phyloP scores from a whole-genome alignment of 163 green algal genomes.

The Scenedesmus sp. region DNA sequence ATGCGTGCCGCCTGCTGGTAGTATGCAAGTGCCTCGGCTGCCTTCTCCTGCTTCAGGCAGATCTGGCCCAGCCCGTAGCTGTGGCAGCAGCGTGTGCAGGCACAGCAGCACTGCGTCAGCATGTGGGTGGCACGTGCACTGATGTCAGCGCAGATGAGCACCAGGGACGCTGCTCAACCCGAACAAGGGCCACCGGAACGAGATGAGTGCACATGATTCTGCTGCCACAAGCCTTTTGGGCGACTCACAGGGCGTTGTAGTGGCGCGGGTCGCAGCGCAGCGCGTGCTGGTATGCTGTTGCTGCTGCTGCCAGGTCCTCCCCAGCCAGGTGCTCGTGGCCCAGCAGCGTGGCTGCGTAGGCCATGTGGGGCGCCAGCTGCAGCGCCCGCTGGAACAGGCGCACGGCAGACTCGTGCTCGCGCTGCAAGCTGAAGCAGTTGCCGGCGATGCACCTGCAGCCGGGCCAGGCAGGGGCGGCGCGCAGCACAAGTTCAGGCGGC shows the following conservation, averaged over 20 bases:
- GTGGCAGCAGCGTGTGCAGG: neutral
- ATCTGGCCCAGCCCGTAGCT: constrained; percentile 97
- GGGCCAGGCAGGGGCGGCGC: neutral
- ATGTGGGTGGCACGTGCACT: neutral
- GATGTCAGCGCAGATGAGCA: no score
- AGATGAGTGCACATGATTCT: no score
- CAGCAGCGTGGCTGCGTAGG: constrained; percentile 86
- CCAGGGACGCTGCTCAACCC: no score
- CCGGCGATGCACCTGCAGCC: constrained; percentile 85
- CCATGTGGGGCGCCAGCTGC: constrained; percentile 84
- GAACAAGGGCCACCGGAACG: no score
- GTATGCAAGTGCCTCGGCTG: constrained; percentile 90
- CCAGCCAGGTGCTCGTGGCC: constrained; percentile 94
- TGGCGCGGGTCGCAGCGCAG: constrained; percentile 90
- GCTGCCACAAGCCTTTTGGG: neutral
- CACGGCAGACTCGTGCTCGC: constrained; percentile 93
- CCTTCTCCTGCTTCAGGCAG: constrained; percentile 95
- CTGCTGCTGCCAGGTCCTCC: constrained; percentile 92
- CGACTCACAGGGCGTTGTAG: constrained; percentile 95
- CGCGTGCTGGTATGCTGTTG: constrained; percentile 92
- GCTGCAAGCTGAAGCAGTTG: constrained; percentile 96
- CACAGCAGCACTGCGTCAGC: neutral
- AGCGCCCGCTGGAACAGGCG: constrained; percentile 91
- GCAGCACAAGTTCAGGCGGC: no score
- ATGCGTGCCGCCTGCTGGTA: constrained; percentile 84